Evolutionary conservation across 2,329 filamentous ascomycete species (phyloP).

Genomic region (Xylaria sp.): DNA sequence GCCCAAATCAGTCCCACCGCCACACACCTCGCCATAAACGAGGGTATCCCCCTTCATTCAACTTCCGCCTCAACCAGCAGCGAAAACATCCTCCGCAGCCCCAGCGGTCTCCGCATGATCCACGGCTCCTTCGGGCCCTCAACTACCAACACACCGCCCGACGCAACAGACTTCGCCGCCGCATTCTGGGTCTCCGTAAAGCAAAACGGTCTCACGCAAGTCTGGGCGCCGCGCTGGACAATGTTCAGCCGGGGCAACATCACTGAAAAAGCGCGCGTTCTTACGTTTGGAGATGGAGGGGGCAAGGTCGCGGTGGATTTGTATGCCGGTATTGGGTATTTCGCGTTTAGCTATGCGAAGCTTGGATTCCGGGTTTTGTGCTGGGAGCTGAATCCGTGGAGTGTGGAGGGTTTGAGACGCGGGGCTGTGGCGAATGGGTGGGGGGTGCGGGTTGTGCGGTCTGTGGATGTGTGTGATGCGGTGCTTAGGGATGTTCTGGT

Average conservation of each 20-base stretch:
- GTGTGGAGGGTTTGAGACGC: slow-evolving; percentile 72
- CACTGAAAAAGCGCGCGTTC: slow-evolving; percentile 75
- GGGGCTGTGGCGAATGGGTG: slow-evolving; percentile 68
- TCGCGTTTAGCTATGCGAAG: slow-evolving; percentile 75
- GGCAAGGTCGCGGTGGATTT: slow-evolving; percentile 60
- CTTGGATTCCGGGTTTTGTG: slow-evolving; percentile 70
- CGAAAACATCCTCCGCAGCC: slow-evolving; percentile 70
- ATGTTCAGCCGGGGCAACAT: slow-evolving; percentile 95
- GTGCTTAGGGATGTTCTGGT: slow-evolving; percentile 32
- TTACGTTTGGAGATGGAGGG: slow-evolving; percentile 47
- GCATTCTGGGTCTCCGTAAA: slow-evolving; percentile 75
- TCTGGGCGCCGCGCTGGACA: slow-evolving; percentile 82
- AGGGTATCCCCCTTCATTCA: slow-evolving; percentile 50
- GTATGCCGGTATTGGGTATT: slow-evolving; percentile 92
- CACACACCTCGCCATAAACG: slow-evolving; percentile 55
- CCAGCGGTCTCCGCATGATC: slow-evolving; percentile 63
- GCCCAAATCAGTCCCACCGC: slow-evolving; percentile 37
- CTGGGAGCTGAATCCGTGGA: slow-evolving; percentile 90
- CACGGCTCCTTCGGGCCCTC: slow-evolving; percentile 64
- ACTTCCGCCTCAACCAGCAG: slow-evolving; percentile 3
- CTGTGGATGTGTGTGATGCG: slow-evolving; percentile 33
- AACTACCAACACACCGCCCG: neutral
- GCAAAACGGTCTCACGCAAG: slow-evolving; percentile 76
- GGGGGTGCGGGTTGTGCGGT: slow-evolving; percentile 50
- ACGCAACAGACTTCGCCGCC: slow-evolving; percentile 49